phyloP scores from a whole-genome alignment of 352 stramenopile species.

The Globisporangium orthogonon region DNA sequence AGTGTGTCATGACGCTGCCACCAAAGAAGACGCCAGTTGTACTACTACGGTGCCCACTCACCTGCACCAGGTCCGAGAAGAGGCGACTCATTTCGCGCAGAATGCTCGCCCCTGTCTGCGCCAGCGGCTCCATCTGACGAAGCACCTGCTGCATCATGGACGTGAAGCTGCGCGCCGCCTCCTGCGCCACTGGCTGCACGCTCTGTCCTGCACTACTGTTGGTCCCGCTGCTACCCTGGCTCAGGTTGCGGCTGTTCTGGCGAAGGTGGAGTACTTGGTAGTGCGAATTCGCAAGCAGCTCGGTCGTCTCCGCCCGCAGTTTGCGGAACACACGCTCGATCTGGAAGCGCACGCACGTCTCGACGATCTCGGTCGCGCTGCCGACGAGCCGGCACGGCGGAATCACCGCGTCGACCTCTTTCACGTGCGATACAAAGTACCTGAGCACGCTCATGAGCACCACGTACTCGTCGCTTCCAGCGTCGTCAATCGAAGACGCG shows the following conservation, averaged over 20 bases:
- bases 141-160: conserved; percentile 79
- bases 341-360: conserved; percentile 69
- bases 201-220: conserved; percentile 14
- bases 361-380: conserved; percentile 44
- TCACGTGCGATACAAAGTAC: conserved; percentile 59
- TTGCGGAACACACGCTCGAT: conserved; percentile 68
- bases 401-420: conserved; percentile 44
- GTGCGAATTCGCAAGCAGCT: conserved; percentile 48
- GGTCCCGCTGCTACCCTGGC: conserved; percentile 5
- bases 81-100: conserved; percentile 63
- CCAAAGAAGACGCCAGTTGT: too few relatives aligned
- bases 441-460: conserved; percentile 82
- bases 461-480: conserved; percentile 54
- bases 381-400: conserved; percentile 44
- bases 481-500: conserved; percentile 18
- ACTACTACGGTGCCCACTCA: too few relatives aligned
- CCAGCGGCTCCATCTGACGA: conserved; percentile 70
- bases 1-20: too few relatives aligned
- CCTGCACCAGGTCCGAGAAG: conserved; percentile 77
- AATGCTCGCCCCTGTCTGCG: conserved; percentile 57
- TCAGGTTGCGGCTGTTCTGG: conserved; percentile 28
- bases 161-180: conserved; percentile 45
- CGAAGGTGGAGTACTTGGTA: conserved; percentile 31
- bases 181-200: conserved; percentile 48
- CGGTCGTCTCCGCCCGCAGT: conserved; percentile 49